Evolutionary conservation across 768 basidiomycete genomes (phyloP), one percentile per base, ranked within the genome.

Genomic region (Lactarius indigo): DNA sequence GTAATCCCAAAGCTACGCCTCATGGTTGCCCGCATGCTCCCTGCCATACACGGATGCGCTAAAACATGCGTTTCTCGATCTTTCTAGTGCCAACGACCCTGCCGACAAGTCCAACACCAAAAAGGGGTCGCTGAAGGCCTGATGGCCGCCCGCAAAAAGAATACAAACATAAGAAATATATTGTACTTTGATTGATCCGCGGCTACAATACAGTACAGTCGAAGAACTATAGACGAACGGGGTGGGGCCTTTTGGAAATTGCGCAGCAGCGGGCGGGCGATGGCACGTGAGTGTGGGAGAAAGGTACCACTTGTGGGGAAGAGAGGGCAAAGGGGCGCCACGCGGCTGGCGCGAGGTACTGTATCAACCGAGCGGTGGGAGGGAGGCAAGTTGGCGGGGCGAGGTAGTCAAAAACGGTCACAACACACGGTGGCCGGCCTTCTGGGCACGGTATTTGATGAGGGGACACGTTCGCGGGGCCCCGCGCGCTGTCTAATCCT

Each of bases 381-480:
- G 10, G 44, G 47, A 23, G 26, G 50, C 50, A 26, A 52, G 23
- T 26, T 52, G 26, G 30, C 30, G 30, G 30, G 10, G 55, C 31
- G 55, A 56, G 55, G 18, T 56, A 8, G 17, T 33, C 55, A 10
- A 56, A 56, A 33, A 33, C 30, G 37, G 26, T 30, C 26, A 35
- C 35, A 54, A 54, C 52, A 39, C 52, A 50, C 3, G 23, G 20
- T 58, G 57, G 50, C 47, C 57, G 57, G 59, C 64, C 44, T 31
- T 64, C 52, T 65, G 52, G 39, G 26, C 62, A 67, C 42, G 58
- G 58, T 56, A 59, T 64, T 23, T 59, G 62, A 39, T 58, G 62
- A 41, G 66, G 57, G 62, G 63, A 56, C 62, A 63, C 63, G 66
- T 15, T 20, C 65, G 66, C 62, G 66, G 66, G 58, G 62, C 66